Conservation (phyloP, 2,329 filamentous ascomycete genomes). For the Anthostomella pinea region DNA sequence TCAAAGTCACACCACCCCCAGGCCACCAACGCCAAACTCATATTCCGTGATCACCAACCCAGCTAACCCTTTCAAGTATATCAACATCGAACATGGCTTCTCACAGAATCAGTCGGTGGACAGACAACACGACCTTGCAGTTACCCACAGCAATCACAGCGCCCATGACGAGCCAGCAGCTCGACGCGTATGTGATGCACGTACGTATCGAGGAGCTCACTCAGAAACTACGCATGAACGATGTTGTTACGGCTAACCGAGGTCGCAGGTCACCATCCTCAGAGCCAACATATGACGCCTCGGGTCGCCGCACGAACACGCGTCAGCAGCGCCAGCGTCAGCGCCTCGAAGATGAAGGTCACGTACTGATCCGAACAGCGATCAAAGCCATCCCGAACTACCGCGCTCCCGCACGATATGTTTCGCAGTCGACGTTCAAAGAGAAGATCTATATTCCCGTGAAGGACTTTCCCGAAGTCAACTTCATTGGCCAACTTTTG, state of each 20-base stretch:
- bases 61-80: too few relatives aligned
- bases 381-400: slow-evolving; percentile 79
- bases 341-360: slow-evolving; percentile 73
- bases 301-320: slow-evolving; percentile 77
- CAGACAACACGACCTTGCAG: background rate
- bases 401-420: slow-evolving; percentile 70
- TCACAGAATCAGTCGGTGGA: too few relatives aligned
- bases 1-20: too few relatives aligned
- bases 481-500: slow-evolving; percentile 86
- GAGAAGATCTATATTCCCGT: slow-evolving; percentile 82
- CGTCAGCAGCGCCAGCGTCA: slow-evolving; percentile 75
- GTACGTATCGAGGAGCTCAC: slow-evolving; percentile 78
- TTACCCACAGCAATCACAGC: slow-evolving; percentile 8
- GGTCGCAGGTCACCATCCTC: slow-evolving; percentile 74
- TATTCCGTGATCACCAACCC: too few relatives aligned
- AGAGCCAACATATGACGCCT: slow-evolving; percentile 75
- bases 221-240: slow-evolving; percentile 75
- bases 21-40: too few relatives aligned
- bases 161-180: slow-evolving; percentile 71
- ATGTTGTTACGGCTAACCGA: slow-evolving; percentile 70
- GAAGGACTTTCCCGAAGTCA: slow-evolving; percentile 82
- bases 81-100: too few relatives aligned
- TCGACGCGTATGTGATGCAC: slow-evolving; percentile 73
- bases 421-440: slow-evolving; percentile 66
- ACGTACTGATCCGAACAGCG: slow-evolving; percentile 73